Evolutionary conservation across 306 rosid genomes (phyloP).

Genomic region (Cucurbita moschata): DNA sequence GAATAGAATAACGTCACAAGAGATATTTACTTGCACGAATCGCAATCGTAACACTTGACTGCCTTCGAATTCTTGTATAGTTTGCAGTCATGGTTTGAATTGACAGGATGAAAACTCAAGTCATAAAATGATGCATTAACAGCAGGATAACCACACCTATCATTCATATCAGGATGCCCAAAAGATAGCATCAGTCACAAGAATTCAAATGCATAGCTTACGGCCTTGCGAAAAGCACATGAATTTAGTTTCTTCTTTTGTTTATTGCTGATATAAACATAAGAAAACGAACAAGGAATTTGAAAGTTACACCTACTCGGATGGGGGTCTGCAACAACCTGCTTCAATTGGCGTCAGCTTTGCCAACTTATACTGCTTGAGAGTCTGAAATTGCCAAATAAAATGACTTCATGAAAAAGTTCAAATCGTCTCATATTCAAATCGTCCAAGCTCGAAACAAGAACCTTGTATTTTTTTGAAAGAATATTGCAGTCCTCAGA

Average conservation of each 20-base stretch:
- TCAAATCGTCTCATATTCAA: background rate
- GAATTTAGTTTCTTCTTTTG: background rate
- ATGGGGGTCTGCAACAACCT: constrained; percentile 94
- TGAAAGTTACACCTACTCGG: constrained; percentile 46
- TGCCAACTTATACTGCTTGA: constrained; percentile 54
- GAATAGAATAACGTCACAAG: background rate
- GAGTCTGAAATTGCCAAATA: constrained; percentile 37
- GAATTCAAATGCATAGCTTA: background rate
- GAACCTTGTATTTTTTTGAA: constrained; percentile 61
- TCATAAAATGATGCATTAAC: constrained; percentile 85
- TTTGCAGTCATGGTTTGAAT: constrained; percentile 65
- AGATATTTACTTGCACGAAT: constrained; percentile 79
- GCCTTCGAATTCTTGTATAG: constrained; percentile 60
- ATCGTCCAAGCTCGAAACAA: constrained; percentile 1
- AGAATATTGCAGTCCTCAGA: constrained; percentile 72
- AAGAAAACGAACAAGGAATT: background rate
- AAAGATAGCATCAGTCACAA: background rate
- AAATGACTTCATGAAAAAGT: background rate
- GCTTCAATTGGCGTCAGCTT: constrained; percentile 74
- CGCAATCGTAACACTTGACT: constrained; percentile 78
- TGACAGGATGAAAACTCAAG: constrained; percentile 73
- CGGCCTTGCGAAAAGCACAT: background rate
- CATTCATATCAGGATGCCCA: background rate
- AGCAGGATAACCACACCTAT: constrained; percentile 84
- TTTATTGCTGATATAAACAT: background rate